Base-by-base conservation (phyloP, 2,329 filamentous ascomycete genomes). In the Fusarium dimerum region DNA sequence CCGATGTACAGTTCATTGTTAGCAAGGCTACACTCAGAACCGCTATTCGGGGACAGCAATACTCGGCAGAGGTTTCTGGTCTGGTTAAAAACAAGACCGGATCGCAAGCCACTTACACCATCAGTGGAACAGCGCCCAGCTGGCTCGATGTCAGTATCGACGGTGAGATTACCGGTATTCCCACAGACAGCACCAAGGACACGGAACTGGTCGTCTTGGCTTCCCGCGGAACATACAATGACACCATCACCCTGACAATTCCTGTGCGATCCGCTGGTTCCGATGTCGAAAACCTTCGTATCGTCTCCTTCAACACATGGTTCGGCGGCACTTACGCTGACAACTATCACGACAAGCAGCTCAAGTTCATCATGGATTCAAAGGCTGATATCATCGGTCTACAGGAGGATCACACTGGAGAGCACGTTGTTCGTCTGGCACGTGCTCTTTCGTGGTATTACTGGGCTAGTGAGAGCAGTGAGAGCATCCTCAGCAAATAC, bases 291-390 rank as follows among this genome's bases (percentile, higher is more conserved):
- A 43, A 68, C 30, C 54, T 75, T 12, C 59, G 60, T 30, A 63
- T 74, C 41, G 57, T 74, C 60, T 65, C 68, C 3, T 69, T 65
- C 51, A 76, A 75, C 59, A 55, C 74, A 18, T 74, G 73, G 73
- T 51, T 61, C 46, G 67, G 70, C 11, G 71, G 71, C 43, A 62
- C 60, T 7, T 56, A 63, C 39, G 66, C 73, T 43, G 64, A 68
- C 15, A 52, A 68, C 52, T 70, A 67, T 51, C 68, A 72, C 58
- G 58, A 60, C 40, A 75, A 74, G 60, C 71, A 73, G 45, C 54
- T 74, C 16, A 52, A 56, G 6, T 71, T 71, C 57, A 57, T 75
- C 10, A 48, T 57, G 44, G 52, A 58, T 16, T 61, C 50, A 13
- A 64, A 65, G 36, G 62, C 61, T 17, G 72, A 75, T 49, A 60